These are phyloP conservation scores for Zizania palustris DNA, from an alignment of 202 grass and related monocot species.

Conservation along the genomic window DNA sequence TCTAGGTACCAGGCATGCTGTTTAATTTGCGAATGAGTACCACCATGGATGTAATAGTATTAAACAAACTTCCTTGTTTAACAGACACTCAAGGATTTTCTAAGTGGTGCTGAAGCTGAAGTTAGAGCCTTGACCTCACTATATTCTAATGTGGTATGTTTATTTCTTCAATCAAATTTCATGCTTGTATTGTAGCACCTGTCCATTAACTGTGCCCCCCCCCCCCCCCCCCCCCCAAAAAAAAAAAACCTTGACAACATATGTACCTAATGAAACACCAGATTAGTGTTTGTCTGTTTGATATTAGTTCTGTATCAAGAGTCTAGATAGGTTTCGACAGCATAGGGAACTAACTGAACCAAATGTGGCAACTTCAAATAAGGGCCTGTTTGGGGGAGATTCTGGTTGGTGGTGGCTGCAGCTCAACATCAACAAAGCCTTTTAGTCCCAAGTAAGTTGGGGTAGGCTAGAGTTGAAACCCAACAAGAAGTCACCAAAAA, in stretches of 20 bases:
- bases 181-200: neutral
- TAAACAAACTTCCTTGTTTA: constrained; percentile 38
- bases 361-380: too few species aligned
- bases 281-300: neutral
- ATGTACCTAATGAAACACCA: neutral
- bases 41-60: constrained; percentile 10
- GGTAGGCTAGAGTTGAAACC: too few species aligned
- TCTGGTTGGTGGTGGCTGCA: too few species aligned
- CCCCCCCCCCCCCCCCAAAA: too few species aligned
- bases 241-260: neutral
- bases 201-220: neutral
- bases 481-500: too few species aligned
- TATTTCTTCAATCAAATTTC: constrained; percentile 15
- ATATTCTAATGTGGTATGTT: constrained; percentile 94
- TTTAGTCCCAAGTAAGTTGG: too few species aligned
- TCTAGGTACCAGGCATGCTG: neutral
- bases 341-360: neutral
- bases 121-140: constrained; percentile 90
- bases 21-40: constrained; percentile 20
- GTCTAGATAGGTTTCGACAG: neutral
- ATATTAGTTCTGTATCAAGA: neutral
- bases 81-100: constrained; percentile 92
- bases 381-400: too few species aligned
- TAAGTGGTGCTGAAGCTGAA: constrained; percentile 84
- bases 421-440: too few species aligned